Evolutionary conservation across 2,329 filamentous ascomycete species (phyloP), one percentile per base, ranked within the genome.

Genomic region (Fusarium hostae): DNA sequence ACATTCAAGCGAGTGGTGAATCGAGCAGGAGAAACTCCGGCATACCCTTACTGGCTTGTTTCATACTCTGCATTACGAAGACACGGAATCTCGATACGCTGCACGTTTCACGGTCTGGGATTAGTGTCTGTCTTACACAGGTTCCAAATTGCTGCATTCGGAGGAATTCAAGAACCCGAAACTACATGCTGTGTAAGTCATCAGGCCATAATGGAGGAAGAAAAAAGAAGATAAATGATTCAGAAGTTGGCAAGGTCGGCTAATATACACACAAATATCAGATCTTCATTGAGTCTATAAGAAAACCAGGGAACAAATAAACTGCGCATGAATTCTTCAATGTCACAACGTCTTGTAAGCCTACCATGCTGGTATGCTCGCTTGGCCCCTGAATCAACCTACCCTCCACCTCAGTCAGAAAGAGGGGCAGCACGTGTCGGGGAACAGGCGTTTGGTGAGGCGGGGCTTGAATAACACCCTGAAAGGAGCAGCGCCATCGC

Each of bases 391-490:
- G 69, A 66, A 59, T 66, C 68, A 69, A 59, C 60, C 65, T 48
- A 52, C 55, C 35, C 63, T 70, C 51, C 64, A 59, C 65, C 48
- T 59, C 48, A 55, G 34, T 43, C 22, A 54, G 37, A 60, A 65
- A 55, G 70, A 73, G 70, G 69, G 70, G 66, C 60, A 63, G 65
- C 66, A 63, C 66, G 61, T 67, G 66, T 67, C 41, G 50, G 54
- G 54, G 28, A 59, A 63, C 47, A 61, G 65, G 52, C 28, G 54
- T 70, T 30, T 59, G 44, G 41, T 52, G 43, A 70, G 67, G 69
- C 60, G 69, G 69, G 69, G 69, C 60, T 56, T 32, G 41, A 62
- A 72, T 45, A 47, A 56, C 47, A 70, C 41, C 41, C 56, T 50
- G 52, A 56, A 59, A 65, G 41, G 52, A 56, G 43, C 16, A 54